Conservation (phyloP, 1,284 basidiomycete genomes). For the Peniophora sp. region DNA sequence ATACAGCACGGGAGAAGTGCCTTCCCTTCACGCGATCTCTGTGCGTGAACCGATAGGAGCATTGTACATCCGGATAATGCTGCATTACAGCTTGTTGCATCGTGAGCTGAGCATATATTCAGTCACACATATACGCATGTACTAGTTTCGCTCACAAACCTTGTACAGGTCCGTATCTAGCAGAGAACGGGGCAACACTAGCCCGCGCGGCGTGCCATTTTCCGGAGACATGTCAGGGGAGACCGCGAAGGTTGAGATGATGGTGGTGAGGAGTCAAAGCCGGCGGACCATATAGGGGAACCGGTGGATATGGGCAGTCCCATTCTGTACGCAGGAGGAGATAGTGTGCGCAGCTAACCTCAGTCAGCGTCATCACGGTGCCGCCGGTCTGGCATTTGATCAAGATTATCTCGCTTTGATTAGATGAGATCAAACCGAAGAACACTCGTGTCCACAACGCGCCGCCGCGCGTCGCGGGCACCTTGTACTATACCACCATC, state of each 20-base stretch:
- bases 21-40: conserved; percentile 51
- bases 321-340: too few species aligned
- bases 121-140: conserved; percentile 1
- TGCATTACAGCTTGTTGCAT: conserved; percentile 93
- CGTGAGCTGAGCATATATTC: conserved; percentile 55
- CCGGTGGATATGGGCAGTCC: too few species aligned
- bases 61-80: conserved; percentile 68
- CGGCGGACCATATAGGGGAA: not conserved
- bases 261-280: not conserved
- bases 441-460: conserved; percentile 16
- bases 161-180: conserved; percentile 98
- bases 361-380: too few species aligned
- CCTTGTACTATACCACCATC: conserved; percentile 43
- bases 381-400: too few species aligned
- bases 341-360: too few species aligned
- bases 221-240: not conserved
- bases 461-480: conserved; percentile 5
- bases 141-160: conserved; percentile 28
- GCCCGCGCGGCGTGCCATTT: not conserved
- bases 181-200: conserved; percentile 49
- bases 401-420: too few species aligned
- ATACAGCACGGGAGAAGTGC: conserved; percentile 64
- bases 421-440: conserved; percentile 1
- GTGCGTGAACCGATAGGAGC: conserved; percentile 83
- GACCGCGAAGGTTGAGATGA: not conserved